These are phyloP conservation scores for Aristolochia californica DNA, from an alignment of 164 flowering plant genomes.

Conservation along the genomic window DNA sequence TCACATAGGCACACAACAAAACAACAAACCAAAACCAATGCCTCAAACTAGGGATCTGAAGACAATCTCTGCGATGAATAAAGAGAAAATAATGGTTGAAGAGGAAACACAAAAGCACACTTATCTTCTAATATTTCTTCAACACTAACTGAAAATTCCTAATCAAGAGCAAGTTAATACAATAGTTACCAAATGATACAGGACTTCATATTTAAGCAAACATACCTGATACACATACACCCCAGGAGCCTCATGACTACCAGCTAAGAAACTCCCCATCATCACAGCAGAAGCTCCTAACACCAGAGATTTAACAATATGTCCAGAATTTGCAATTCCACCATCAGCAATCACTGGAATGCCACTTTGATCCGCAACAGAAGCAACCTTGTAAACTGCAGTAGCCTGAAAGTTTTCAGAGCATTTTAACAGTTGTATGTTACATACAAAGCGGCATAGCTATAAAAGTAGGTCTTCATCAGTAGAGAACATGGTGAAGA, in stretches of 20 bases:
- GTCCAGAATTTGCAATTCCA: constrained; percentile 94
- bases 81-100: too few species aligned
- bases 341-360: constrained; percentile 97
- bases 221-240: constrained; percentile 51
- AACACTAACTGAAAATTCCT: too few species aligned
- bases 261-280: constrained; percentile 70
- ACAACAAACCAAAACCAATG: too few species aligned
- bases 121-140: too few species aligned
- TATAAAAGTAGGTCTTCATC: too few species aligned
- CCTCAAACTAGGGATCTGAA: too few species aligned
- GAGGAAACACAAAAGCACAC: too few species aligned
- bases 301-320: constrained; percentile 81
- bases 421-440: not conserved
- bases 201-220: not conserved
- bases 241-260: constrained; percentile 92
- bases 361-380: constrained; percentile 58
- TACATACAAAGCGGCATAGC: not conserved
- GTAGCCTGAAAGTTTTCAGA: constrained; percentile 48
- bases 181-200: not conserved
- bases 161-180: too few species aligned
- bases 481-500: too few species aligned
- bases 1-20: too few species aligned
- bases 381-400: constrained; percentile 87
- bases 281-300: constrained; percentile 21
- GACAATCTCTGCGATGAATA: too few species aligned